Base-by-base conservation (phyloP, 2,329 filamentous ascomycete genomes). In the Clarireedia monteithiana region DNA sequence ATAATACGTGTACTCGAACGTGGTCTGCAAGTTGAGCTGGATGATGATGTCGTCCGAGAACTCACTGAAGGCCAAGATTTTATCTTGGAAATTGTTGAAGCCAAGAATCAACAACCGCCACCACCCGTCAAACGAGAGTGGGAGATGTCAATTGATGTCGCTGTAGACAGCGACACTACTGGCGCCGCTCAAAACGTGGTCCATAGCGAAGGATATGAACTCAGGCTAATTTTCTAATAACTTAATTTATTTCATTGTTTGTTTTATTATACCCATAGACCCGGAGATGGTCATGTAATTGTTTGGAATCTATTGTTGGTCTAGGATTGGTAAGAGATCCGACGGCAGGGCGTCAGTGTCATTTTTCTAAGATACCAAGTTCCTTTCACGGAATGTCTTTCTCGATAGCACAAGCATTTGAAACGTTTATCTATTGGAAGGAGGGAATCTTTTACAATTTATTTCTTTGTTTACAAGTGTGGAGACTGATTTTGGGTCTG, bases 51-150 rank as follows among this genome's bases (percentile, higher is more conserved):
- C 48, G 82, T 97, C 34, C 81, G 81, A 46, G 87, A 92, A 69
- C 76, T 97, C 52, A 81, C 84, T 1, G 94, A 99, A 73, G 91
- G 91, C 34, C 90, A 97, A 70, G 92, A 96, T 67, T 94, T 97
- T 86, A 81, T 85, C 57, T 78, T 88, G 56, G 85, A 94, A 63
- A 76, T 88, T 44, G 64, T 70, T 30, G 61, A 63, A 36, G 42
- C 66, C 39, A 60, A 61, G 14, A 61, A 64, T 42, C 63, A 64
- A 6, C 57, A 69, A 10, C 64, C 38, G 9, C 64, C 38, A 20
- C 48, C 69, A 4, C 72, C 74, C 30, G 64, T 74, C 40, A 83
- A 84, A 65, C 71, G 75, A 38, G 81, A 84, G 62, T 84, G 81
- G 81, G 81, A 84, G 54, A 84, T 84, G 80, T 73, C 75, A 2